phyloP scores from a whole-genome alignment of 257 asterid genomes.

The Coffea canephora region DNA sequence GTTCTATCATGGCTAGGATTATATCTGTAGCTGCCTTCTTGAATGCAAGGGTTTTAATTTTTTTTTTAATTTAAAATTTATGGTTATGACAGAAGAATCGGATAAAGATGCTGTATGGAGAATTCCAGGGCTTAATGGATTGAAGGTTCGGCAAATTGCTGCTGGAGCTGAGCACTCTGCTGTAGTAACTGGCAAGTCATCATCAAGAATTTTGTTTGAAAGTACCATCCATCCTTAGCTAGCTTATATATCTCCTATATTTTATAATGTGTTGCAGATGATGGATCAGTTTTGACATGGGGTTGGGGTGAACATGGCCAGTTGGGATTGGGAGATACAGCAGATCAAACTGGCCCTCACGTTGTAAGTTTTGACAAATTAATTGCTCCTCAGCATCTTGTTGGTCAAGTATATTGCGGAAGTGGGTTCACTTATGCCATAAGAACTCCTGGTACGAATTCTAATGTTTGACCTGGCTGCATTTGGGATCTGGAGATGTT shows the following conservation, averaged over 20 bases:
- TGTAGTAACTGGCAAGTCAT: conserved; percentile 57
- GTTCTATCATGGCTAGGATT: neutral
- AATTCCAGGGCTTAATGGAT: conserved; percentile 30
- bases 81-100: conserved; percentile 27
- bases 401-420: conserved; percentile 64
- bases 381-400: conserved; percentile 14
- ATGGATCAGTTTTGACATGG: conserved; percentile 76
- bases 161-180: conserved; percentile 96
- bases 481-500: neutral
- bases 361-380: conserved; percentile 37
- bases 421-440: conserved; percentile 79
- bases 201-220: neutral
- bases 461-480: conserved; percentile 1
- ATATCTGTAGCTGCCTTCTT: neutral
- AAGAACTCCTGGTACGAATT: conserved; percentile 29
- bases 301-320: conserved; percentile 99
- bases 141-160: conserved; percentile 58
- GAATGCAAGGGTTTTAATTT: neutral
- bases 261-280: conserved; percentile 37
- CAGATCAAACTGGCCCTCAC: conserved; percentile 54
- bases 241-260: neutral
- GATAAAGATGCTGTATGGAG: conserved; percentile 27
- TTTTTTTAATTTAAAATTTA: neutral
- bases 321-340: conserved; percentile 72
- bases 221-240: neutral